Conservation (phyloP, 208 protist genomes). For the Dictyostelium gargantuum region DNA sequence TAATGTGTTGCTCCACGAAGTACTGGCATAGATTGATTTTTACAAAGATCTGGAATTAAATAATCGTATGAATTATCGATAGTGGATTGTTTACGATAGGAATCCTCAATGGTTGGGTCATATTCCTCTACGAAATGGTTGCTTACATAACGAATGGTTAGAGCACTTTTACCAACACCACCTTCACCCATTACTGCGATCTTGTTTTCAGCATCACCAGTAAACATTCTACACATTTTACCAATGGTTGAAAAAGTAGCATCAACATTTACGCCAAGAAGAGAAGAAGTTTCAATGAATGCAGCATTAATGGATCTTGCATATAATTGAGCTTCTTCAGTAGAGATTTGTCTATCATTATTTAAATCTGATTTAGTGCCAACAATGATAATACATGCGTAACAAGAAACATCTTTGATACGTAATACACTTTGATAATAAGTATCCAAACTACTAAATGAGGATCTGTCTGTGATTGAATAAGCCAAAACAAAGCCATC, state of each 20-base stretch:
- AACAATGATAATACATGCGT: conserved; percentile 60
- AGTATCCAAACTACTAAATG: conserved; percentile 57
- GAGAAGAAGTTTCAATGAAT: conserved; percentile 85
- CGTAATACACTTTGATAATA: not conserved
- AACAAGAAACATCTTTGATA: not conserved
- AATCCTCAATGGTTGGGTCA: conserved; percentile 77
- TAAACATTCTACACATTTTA: not conserved
- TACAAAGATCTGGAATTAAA: not conserved
- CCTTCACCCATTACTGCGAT: conserved; percentile 40
- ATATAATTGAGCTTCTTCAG: conserved; percentile 65
- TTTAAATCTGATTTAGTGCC: conserved; percentile 87
- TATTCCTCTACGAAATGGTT: conserved; percentile 87
- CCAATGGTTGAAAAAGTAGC: conserved; percentile 54
- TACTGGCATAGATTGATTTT: no score
- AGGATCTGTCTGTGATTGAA: conserved; percentile 65
- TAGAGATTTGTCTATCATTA: conserved; percentile 71
- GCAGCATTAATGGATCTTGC: conserved; percentile 52
- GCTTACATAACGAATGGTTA: conserved; percentile 86
- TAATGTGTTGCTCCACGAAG: not conserved
- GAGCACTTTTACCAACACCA: conserved; percentile 88
- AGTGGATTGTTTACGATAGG: conserved; percentile 73
- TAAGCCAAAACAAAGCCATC: conserved; percentile 78
- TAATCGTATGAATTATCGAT: conserved; percentile 34
- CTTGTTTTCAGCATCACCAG: conserved; percentile 70
- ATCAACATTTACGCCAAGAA: conserved; percentile 80